Evolutionary conservation across 768 basidiomycete species (phyloP).

Genomic region (Atractiella rhizophila): DNA sequence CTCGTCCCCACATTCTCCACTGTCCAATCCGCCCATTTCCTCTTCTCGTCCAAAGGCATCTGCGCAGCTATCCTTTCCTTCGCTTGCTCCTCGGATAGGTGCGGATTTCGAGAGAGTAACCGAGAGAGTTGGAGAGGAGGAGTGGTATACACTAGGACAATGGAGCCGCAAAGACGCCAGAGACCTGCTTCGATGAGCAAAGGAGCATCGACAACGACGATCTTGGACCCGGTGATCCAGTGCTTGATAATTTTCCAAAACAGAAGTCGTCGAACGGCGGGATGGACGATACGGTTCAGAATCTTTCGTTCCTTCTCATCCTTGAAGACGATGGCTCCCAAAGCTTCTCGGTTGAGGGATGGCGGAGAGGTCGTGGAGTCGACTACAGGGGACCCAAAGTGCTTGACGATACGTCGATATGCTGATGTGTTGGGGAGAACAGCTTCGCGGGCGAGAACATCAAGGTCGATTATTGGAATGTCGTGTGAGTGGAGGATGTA

Average conservation of each 20-base stretch:
- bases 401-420: conserved; percentile 37
- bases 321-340: conserved; percentile 63
- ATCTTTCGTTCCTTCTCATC: conserved; percentile 39
- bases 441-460: conserved; percentile 60
- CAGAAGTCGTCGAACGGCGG: conserved; percentile 36
- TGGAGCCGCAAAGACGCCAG: conserved; percentile 54
- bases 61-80: conserved; percentile 51
- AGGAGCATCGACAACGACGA: conserved; percentile 72
- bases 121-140: neutral
- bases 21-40: conserved; percentile 58
- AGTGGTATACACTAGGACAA: conserved; percentile 49
- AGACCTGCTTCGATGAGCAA: conserved; percentile 68
- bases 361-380: conserved; percentile 36
- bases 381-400: conserved; percentile 49
- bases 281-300: conserved; percentile 70
- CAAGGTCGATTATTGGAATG: conserved; percentile 79
- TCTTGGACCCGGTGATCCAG: conserved; percentile 54
- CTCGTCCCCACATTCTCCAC: conserved; percentile 66
- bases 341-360: conserved; percentile 51
- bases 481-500: conserved; percentile 36
- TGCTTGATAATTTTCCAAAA: conserved; percentile 35
- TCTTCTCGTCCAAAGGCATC: conserved; percentile 49
- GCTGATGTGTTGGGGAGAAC: conserved; percentile 59
- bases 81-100: conserved; percentile 37
- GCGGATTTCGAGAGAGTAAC: conserved; percentile 23